phyloP scores from a whole-genome alignment of 345 rosid genomes.

The Durio zibethinus region DNA sequence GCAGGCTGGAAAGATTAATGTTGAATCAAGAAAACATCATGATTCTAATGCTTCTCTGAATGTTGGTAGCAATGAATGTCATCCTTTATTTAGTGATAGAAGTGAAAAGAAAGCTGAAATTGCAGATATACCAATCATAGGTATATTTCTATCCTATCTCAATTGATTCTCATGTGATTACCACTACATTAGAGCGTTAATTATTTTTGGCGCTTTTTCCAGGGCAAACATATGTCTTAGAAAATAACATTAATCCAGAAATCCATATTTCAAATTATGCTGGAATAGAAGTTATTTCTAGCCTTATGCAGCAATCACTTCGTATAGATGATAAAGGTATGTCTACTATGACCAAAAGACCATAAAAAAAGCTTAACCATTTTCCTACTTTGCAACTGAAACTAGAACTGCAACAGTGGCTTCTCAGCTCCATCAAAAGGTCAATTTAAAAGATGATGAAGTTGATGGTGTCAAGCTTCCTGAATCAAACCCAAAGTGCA shows the following conservation, averaged over 20 bases:
- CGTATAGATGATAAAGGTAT: slow-evolving; percentile 37
- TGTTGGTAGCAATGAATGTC: slow-evolving; percentile 21
- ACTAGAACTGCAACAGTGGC: slow-evolving; percentile 23
- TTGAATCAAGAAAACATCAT: slow-evolving; percentile 23
- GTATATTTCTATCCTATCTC: slow-evolving; percentile 30
- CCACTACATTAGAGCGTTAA: neutral
- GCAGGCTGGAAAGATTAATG: slow-evolving; percentile 24
- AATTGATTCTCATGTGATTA: slow-evolving; percentile 3
- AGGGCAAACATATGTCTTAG: slow-evolving; percentile 37
- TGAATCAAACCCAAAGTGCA: slow-evolving; percentile 11
- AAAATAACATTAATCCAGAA: slow-evolving; percentile 32
- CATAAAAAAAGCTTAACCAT: neutral
- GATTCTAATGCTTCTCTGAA: slow-evolving; percentile 24
- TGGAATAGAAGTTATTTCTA: slow-evolving; percentile 27
- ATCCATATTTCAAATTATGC: slow-evolving; percentile 22
- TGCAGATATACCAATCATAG: slow-evolving; percentile 17
- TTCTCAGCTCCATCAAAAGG: slow-evolving; percentile 23
- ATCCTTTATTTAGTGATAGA: slow-evolving; percentile 26
- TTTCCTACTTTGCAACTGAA: slow-evolving; percentile 6
- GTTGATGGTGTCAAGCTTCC: slow-evolving; percentile 24
- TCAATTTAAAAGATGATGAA: slow-evolving; percentile 18
- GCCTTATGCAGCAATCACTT: slow-evolving; percentile 24
- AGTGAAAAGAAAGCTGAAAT: slow-evolving; percentile 27
- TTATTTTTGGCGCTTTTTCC: slow-evolving; percentile 12
- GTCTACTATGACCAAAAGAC: slow-evolving; percentile 7